A percentile compares a stretch with the other conserved stretches of the same genome.
Evolutionary conservation across 2,329 filamentous ascomycete species (phyloP).

Genomic region (Volutella citrinella): DNA sequence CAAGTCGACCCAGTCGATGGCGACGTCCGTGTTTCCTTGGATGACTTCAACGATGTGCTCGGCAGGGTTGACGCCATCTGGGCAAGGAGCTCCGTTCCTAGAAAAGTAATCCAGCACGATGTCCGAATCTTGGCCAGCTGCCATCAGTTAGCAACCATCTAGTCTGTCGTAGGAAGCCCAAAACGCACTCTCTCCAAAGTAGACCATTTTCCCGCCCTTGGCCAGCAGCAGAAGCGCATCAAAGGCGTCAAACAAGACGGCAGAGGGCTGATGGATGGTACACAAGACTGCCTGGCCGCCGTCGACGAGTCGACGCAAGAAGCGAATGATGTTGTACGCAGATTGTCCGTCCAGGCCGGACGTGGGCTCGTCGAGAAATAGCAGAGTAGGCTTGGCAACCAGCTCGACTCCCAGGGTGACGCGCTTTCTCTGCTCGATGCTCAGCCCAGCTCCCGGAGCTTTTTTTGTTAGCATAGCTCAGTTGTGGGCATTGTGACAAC

Average conservation of each 20-base stretch:
- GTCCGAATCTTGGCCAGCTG: constrained; percentile 15
- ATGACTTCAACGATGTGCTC: constrained; percentile 43
- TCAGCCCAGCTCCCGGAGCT: constrained; percentile 40
- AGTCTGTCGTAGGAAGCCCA: no score
- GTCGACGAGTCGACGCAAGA: constrained; percentile 49
- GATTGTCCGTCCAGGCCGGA: constrained; percentile 38
- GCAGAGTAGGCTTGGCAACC: constrained; percentile 63
- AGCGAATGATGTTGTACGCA: constrained; percentile 36
- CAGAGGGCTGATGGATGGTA: constrained; percentile 61
- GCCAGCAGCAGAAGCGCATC: constrained; percentile 18
- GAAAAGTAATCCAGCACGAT: constrained; percentile 44
- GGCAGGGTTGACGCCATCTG: constrained; percentile 37
- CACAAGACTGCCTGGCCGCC: constrained; percentile 63
- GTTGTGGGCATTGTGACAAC: not conserved
- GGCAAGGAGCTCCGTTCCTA: constrained; percentile 42
- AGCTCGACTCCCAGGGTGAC: constrained; percentile 69
- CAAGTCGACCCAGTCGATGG: constrained; percentile 42
- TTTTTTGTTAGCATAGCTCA: constrained; percentile 43
- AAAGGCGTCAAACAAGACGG: constrained; percentile 16
- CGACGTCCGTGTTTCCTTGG: constrained; percentile 45
- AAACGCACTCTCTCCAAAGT: constrained; percentile 14
- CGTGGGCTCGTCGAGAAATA: constrained; percentile 69
- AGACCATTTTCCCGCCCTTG: constrained; percentile 19
- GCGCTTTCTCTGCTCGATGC: constrained; percentile 56
- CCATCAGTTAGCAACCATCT: constrained; percentile 4